Evolutionary conservation across 306 rosid species (phyloP), one percentile per base, ranked within the genome.

Genomic region (Notholithocarpus densiflorus): DNA sequence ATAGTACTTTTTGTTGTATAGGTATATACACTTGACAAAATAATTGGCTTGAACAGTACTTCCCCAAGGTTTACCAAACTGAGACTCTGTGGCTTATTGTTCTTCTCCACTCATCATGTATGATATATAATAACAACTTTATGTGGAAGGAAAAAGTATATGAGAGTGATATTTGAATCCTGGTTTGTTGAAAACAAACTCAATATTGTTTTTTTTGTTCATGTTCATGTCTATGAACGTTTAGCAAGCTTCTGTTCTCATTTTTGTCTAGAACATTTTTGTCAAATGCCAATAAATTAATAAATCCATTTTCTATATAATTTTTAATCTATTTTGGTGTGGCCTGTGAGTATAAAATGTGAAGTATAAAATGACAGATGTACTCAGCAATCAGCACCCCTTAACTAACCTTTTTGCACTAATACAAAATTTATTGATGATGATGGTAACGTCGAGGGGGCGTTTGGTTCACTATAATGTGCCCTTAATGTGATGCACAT

Each of bases 1-100:
- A 82, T 43, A 6, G 5, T 75, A 7, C 8, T 73, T 40, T 29
- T 15, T 73, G 54, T 5, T 32, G 7, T 72, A 23, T 51, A 89
- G 92, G 84, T 12, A 86, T 81, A 80, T 86, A 77, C 81, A 89
- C 92, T 77, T 89, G 90, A 66, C 88, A 89, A 61, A 80, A 82
- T 59, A 26, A 37, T 45, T 84, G 89, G 92, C 82, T 89, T 68
- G 37, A 77, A 21, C 56, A 80, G 12, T 89, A 89, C 74, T 80
- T 89, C 11, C 68, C 81, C 21, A 89, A 84, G 43, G 88, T 86
- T 75, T 75, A 89, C 48, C 84, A 87, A 56, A 71, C 20, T 5
- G 87, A 89, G 79, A 89, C 92, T 20, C 88, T 88, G 11, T 84
- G 92, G 92, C 71, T 89, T 74, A 86, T 86, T 20, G 84, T 89